phyloP scores from a whole-genome alignment of 2,329 filamentous ascomycete genomes.

The Drechmeria coniospora region DNA sequence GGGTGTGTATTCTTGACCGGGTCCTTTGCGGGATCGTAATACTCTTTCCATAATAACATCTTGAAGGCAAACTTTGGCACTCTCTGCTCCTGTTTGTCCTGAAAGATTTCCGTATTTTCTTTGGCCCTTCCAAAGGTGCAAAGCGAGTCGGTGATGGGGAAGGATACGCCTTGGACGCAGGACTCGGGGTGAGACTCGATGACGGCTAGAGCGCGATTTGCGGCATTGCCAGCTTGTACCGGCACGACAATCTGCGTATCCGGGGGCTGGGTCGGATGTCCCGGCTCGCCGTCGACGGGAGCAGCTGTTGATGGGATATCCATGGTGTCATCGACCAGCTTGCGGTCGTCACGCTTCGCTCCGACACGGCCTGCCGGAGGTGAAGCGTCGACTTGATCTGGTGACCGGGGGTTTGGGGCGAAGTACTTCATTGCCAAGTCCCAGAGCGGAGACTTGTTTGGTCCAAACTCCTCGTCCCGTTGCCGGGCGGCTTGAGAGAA shows the following conservation, averaged over 20 bases:
- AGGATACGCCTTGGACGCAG: constrained; percentile 41
- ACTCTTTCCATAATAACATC: constrained; percentile 57
- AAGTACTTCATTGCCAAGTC: constrained; percentile 43
- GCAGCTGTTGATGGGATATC: constrained; percentile 18
- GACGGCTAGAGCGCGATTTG: constrained; percentile 41
- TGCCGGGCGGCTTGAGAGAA: constrained; percentile 36
- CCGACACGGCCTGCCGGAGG: constrained; percentile 1
- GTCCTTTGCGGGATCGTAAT: constrained; percentile 44
- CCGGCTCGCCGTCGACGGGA: constrained; percentile 10
- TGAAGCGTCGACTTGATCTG: constrained; percentile 1
- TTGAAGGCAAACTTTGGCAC: constrained; percentile 74
- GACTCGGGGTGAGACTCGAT: constrained; percentile 54
- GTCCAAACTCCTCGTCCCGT: constrained; percentile 37
- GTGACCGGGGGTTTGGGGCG: constrained; percentile 23
- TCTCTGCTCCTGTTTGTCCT: constrained; percentile 45
- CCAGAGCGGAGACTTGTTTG: constrained; percentile 37
- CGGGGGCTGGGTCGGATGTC: constrained; percentile 21
- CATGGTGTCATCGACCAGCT: constrained; percentile 10
- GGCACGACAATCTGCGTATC: constrained; percentile 22
- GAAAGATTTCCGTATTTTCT: constrained; percentile 53
- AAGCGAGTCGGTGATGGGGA: constrained; percentile 51
- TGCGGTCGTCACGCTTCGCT: constrained; percentile 11
- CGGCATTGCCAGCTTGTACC: constrained; percentile 13
- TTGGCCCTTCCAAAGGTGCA: constrained; percentile 64
- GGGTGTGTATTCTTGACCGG: constrained; percentile 37